A percentile compares a stretch with the other conserved stretches of the same genome.
Conservation (phyloP, 257 asterid genomes). For the Fraxinus excelsior region DNA sequence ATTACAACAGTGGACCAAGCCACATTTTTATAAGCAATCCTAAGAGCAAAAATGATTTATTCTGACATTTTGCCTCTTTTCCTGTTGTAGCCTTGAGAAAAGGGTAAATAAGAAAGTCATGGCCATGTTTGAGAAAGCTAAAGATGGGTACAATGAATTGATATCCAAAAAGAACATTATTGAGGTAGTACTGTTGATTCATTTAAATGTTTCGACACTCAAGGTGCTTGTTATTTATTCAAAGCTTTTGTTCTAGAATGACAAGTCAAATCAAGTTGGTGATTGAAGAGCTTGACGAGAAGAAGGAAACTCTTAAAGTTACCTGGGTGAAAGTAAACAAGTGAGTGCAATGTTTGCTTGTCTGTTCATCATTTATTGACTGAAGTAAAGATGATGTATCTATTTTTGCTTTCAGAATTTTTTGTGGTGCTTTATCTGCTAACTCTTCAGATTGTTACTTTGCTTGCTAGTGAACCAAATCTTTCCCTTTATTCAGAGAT, state of each 20-base stretch:
- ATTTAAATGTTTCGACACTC: slow-evolving; percentile 15
- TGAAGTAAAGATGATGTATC: not conserved
- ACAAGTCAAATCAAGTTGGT: slow-evolving; percentile 94
- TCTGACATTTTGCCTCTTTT: slow-evolving; percentile 29
- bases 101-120: slow-evolving; percentile 97
- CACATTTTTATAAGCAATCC: too few species aligned
- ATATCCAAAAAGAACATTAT: slow-evolving; percentile 88
- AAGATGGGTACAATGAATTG: slow-evolving; percentile 93
- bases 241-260: slow-evolving; percentile 57
- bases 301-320: slow-evolving; percentile 88
- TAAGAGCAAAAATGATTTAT: not conserved
- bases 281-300: slow-evolving; percentile 98
- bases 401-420: not conserved
- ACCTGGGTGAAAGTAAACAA: slow-evolving; percentile 96
- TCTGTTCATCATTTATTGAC: too few species aligned
- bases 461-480: slow-evolving; percentile 4
- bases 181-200: slow-evolving; percentile 58
- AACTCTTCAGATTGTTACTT: slow-evolving; percentile 6
- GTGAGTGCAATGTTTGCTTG: slow-evolving; percentile 37
- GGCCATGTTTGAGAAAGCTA: slow-evolving; percentile 99
- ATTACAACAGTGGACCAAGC: not conserved
- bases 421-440: slow-evolving; percentile 10
- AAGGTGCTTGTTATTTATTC: slow-evolving; percentile 29
- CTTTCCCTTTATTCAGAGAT: slow-evolving; percentile 63
- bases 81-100: slow-evolving; percentile 78